Base-by-base conservation (phyloP, 73 alveolate genomes). In the Paraurostyla sp. region DNA sequence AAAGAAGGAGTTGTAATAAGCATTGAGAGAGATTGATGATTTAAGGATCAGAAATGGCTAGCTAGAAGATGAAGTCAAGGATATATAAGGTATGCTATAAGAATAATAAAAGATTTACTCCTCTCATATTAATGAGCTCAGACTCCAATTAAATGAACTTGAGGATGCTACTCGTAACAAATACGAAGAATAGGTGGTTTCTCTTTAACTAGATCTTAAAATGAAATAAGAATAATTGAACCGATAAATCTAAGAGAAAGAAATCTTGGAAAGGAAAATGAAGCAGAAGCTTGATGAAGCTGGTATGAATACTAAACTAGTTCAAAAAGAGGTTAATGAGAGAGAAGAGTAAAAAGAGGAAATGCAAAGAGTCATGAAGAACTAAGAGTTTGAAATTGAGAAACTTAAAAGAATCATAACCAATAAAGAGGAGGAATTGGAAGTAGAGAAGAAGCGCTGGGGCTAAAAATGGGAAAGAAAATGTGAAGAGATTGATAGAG, bases 161-260 rank as follows among this genome's bases (percentile, higher is more conserved):
- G 87, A 75, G 52, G 87, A 75, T 11, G 87, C 87, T 15, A 75
- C 87, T 4, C 18, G 87, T 9, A 48, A 32, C 25, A 75, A 75
- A 29, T 75, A 75, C 41, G 87, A 75, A 30, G 87, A 75, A 33
- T 29, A 75, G 32, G 30, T 75, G 29, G 33, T 75, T 2, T 73
- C 54, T 16, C 30, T 75, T 22, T 29, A 75, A 29, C 13, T 75
- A n/a, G 87, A 75, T 20, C 25, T 75, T 33, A 75, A 75, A 30
- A 75, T 75, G 87, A 49, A 49, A n/a, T 22, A 50, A 16, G 87
- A 75, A 50, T 22, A 49, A 29, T 7, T 27, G 1, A 22, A 75
- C 16, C 56, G 87, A 25, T 9, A 16, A 20, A 23, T 29, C 3
- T 25, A 75, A 18, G 87, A 75, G 15, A 75, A 25, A n/a, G 87